phyloP scores from a whole-genome alignment of 2,329 filamentous ascomycete genomes.

The Claviceps pazoutovae region DNA sequence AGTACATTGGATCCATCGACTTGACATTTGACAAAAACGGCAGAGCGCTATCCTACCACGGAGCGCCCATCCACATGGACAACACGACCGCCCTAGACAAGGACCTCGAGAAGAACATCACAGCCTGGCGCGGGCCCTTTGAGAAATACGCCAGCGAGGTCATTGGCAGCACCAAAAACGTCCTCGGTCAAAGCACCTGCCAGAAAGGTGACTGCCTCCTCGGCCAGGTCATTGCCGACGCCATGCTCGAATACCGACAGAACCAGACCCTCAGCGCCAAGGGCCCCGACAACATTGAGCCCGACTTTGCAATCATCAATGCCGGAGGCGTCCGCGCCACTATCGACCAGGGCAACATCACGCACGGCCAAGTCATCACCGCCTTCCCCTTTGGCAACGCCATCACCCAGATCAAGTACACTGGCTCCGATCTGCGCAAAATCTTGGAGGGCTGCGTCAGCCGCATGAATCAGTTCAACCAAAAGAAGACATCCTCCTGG shows the following conservation, averaged over 20 bases:
- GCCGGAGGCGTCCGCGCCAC: conserved; percentile 49
- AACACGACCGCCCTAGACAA: conserved; percentile 45
- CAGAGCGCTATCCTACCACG: conserved; percentile 47
- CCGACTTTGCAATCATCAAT: conserved; percentile 48
- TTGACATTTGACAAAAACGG: conserved; percentile 47
- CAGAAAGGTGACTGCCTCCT: conserved; percentile 43
- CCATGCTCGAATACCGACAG: conserved; percentile 46
- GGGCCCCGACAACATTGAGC: conserved; percentile 16
- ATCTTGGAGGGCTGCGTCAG: conserved; percentile 46
- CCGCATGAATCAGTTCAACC: conserved; percentile 39
- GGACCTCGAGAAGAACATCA: conserved; percentile 41
- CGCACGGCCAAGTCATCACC: conserved; percentile 48
- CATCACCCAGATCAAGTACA: conserved; percentile 41
- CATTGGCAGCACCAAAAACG: conserved; percentile 26
- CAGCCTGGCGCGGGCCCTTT: conserved; percentile 46
- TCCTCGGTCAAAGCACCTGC: conserved; percentile 46
- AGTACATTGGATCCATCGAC: conserved; percentile 55
- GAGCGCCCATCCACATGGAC: conserved; percentile 49
- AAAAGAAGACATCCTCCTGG: conserved; percentile 39
- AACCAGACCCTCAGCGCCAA: conserved; percentile 24
- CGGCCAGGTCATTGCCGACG: conserved; percentile 41
- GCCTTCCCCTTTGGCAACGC: conserved; percentile 54
- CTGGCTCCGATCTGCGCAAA: conserved; percentile 39
- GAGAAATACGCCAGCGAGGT: conserved; percentile 40
- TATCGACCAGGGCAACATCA: conserved; percentile 47